Conservation (phyloP, 2,329 filamentous ascomycete genomes). For the Conoideocrella luteorostrata region DNA sequence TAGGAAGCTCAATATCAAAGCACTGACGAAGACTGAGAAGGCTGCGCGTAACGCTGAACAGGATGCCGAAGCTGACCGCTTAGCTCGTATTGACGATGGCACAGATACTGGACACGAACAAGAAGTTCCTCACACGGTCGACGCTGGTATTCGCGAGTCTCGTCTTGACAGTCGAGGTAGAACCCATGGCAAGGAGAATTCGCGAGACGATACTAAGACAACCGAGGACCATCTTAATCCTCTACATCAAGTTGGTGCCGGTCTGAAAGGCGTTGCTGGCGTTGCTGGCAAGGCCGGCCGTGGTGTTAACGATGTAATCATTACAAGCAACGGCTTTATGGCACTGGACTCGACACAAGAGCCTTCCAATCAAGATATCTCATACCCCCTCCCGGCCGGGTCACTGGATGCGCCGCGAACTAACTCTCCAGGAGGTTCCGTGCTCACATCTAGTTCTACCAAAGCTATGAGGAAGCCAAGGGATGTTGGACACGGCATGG, state of each 20-base stretch:
- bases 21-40: conserved; percentile 45
- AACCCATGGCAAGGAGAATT: background rate
- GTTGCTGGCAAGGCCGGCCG: conserved; percentile 38
- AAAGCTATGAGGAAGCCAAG: conserved; percentile 11
- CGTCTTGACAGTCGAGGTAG: conserved; percentile 11
- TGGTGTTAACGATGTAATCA: conserved; percentile 46
- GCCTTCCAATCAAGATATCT: conserved; percentile 11
- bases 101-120: conserved; percentile 46
- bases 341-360: conserved; percentile 21
- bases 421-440: conserved; percentile 30
- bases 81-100: conserved; percentile 44
- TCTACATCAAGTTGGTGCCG: conserved; percentile 42
- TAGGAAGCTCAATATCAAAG: conserved; percentile 42
- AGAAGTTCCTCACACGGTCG: conserved; percentile 45
- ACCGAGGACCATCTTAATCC: conserved; percentile 21
- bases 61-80: conserved; percentile 42
- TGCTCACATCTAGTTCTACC: conserved; percentile 33
- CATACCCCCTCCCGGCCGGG: conserved; percentile 16
- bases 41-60: conserved; percentile 39
- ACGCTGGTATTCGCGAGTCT: conserved; percentile 37
- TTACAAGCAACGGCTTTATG: conserved; percentile 49
- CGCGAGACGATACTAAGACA: conserved; percentile 8
- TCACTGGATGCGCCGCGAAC: conserved; percentile 27
- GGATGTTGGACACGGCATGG: conserved; percentile 11
- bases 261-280: conserved; percentile 38